Evolutionary conservation across 2,329 filamentous ascomycete species (phyloP).

Genomic region (Neurospora sp.): DNA sequence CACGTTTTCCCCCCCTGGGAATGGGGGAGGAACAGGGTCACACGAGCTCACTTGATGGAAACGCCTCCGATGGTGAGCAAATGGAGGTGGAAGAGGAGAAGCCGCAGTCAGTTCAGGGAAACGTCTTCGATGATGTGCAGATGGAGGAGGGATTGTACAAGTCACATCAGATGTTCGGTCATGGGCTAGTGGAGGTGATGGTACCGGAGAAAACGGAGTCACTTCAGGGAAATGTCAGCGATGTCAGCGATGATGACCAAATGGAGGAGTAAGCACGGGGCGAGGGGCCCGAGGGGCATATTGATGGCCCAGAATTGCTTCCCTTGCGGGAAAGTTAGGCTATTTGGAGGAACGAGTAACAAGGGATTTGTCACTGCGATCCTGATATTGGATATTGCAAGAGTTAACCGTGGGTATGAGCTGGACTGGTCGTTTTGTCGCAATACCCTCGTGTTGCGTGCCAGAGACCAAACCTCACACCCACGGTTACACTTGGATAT

Average conservation of each 20-base stretch:
- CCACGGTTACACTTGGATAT: not conserved
- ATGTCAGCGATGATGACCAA: not conserved
- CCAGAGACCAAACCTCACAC: no score
- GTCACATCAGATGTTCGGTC: not conserved
- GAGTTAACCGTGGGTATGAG: no score
- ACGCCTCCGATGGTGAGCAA: not conserved
- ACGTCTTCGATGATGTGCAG: not conserved
- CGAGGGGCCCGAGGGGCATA: not conserved
- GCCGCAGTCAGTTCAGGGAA: not conserved
- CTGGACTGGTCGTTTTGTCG: no score
- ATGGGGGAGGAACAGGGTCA: not conserved
- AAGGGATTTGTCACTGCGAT: not conserved
- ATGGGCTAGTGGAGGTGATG: not conserved
- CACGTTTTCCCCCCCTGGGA: no score
- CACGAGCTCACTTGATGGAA: not conserved
- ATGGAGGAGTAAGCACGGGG: not conserved
- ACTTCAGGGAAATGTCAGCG: not conserved
- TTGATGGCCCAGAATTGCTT: not conserved
- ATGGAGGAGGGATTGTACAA: not conserved
- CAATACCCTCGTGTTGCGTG: no score
- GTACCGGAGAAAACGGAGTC: not conserved
- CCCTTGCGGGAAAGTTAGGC: not conserved
- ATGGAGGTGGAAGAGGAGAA: not conserved
- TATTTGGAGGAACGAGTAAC: not conserved
- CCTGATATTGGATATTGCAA: not conserved